A percentile compares a stretch with the other conserved stretches of the same genome.
These are phyloP conservation scores for Gynandropsis gynandra DNA, from an alignment of 345 rosid genomes.

Conservation along the genomic window DNA sequence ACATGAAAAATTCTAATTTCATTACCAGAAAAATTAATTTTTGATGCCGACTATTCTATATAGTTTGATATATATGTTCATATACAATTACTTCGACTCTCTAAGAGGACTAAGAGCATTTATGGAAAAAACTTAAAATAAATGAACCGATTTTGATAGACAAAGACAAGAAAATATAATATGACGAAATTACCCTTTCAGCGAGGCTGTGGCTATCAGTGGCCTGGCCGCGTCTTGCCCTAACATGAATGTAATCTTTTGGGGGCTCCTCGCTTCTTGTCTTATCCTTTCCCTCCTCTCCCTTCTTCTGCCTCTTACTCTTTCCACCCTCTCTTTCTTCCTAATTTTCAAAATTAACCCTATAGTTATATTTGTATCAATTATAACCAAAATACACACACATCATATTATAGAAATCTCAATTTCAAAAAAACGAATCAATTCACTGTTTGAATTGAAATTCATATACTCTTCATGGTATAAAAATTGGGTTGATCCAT, in stretches of 20 bases:
- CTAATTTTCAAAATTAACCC: constrained; percentile 22
- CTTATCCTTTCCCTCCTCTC: constrained; percentile 30
- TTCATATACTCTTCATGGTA: not conserved
- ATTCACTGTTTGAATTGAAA: too few relatives aligned
- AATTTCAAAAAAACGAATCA: too few relatives aligned
- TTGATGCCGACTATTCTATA: too few relatives aligned
- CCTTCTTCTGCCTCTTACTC: constrained; percentile 44
- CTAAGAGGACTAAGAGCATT: too few relatives aligned
- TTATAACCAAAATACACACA: constrained; percentile 1
- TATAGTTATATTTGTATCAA: not conserved
- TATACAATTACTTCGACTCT: too few relatives aligned
- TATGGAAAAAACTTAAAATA: too few relatives aligned
- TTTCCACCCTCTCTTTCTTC: constrained; percentile 34
- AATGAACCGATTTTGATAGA: too few relatives aligned
- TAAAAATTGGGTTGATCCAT: constrained; percentile 3
- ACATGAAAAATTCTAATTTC: too few relatives aligned
- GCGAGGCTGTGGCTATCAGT: constrained; percentile 74
- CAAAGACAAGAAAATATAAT: not conserved
- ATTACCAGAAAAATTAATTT: too few relatives aligned
- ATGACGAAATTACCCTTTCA: constrained; percentile 52
- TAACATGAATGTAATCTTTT: constrained; percentile 64
- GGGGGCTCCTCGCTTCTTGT: constrained; percentile 38
- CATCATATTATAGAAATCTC: not conserved
- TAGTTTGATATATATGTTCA: too few relatives aligned
- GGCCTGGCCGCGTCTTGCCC: constrained; percentile 86